Percentiles rank a stretch among this genome's conserved stretches.
Conservation (phyloP, 2,329 filamentous ascomycete genomes). For the Fusarium longipes region DNA sequence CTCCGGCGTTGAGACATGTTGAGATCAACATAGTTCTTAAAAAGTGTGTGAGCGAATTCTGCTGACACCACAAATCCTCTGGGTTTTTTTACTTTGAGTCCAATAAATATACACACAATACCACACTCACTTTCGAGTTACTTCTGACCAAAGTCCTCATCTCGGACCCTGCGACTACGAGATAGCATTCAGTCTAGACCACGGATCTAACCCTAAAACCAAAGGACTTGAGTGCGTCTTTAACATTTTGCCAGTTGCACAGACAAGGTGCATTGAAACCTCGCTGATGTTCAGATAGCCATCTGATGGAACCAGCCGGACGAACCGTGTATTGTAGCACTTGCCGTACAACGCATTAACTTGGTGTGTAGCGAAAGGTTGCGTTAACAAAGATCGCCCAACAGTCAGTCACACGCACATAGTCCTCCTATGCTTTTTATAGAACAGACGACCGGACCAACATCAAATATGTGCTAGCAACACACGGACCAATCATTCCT, state of each 20-base stretch:
- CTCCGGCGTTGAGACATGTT: conserved; percentile 11
- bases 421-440: conserved; percentile 31
- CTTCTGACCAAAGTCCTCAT: background rate
- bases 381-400: conserved; percentile 11
- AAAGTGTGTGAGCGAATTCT: background rate
- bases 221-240: background rate
- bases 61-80: background rate
- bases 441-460: conserved; percentile 15
- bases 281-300: background rate
- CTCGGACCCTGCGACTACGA: background rate
- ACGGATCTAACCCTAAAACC: conserved; percentile 6
- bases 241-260: background rate
- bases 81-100: background rate
- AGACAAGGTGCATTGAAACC: background rate
- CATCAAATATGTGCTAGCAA: background rate
- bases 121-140: background rate
- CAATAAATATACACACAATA: background rate
- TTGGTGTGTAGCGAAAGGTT: background rate
- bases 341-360: conserved; percentile 7
- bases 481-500: conserved; percentile 2
- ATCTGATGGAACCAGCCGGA: background rate
- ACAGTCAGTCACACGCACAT: conserved; percentile 10
- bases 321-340: conserved; percentile 20
- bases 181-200: background rate
- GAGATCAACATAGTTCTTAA: too few relatives aligned